phyloP scores from a whole-genome alignment of 2,329 filamentous ascomycete species.

The Paecilomyces fulvus region DNA sequence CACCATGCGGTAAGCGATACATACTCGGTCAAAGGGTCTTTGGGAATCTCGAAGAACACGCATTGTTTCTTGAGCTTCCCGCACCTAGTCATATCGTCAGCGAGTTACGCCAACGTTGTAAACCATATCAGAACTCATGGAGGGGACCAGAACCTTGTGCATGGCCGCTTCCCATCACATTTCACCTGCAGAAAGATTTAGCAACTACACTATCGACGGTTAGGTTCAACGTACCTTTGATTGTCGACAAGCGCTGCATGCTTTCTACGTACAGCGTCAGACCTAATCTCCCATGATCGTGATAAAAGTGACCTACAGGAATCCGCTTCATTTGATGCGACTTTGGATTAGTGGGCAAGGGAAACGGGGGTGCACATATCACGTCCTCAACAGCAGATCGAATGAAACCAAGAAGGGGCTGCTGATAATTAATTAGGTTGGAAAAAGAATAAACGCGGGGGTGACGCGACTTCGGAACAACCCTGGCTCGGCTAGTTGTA shows the following conservation, averaged over 20 bases:
- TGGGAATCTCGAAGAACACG: constrained; percentile 27
- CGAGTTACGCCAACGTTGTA: neutral
- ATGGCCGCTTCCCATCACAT: constrained; percentile 30
- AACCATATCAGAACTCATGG: neutral
- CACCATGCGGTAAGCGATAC: neutral
- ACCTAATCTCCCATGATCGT: neutral
- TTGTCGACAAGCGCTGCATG: constrained; percentile 28
- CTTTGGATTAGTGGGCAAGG: neutral
- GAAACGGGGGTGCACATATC: neutral
- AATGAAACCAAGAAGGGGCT: neutral
- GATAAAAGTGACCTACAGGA: neutral
- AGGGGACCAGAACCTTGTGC: constrained; percentile 19
- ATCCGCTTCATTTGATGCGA: neutral
- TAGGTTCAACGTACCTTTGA: constrained; percentile 21
- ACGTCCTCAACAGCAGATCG: neutral
- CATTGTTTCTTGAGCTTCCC: constrained; percentile 27
- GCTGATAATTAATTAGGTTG: too few relatives aligned
- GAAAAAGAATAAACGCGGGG: too few relatives aligned
- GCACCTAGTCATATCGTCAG: constrained; percentile 13
- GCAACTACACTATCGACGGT: neutral
- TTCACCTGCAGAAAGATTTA: constrained; percentile 16
- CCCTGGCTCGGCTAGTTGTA: too few relatives aligned
- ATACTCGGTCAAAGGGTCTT: constrained; percentile 21
- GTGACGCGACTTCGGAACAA: too few relatives aligned
- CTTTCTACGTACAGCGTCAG: constrained; percentile 4